These are phyloP conservation scores for Lachancea mirantina DNA, from an alignment of 805 yeast genomes.

Conservation along the genomic window DNA sequence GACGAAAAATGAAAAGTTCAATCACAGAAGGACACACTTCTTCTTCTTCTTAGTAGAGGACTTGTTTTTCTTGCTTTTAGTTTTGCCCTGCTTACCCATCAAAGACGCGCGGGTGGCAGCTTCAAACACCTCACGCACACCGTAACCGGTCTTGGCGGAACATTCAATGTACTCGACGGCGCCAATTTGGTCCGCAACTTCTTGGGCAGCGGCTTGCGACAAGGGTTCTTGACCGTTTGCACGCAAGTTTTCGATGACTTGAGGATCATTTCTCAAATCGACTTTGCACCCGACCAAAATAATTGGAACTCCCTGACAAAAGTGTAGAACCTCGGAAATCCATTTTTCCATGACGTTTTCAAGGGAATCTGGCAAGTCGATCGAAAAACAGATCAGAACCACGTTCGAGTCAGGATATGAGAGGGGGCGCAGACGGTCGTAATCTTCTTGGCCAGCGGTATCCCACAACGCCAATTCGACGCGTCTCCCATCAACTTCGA, in stretches of 20 bases:
- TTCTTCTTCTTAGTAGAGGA: conserved; percentile 16
- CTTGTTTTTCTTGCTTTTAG: conserved; percentile 16
- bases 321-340: conserved; percentile 88
- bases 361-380: conserved; percentile 84
- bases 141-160: conserved; percentile 85
- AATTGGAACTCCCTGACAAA: conserved; percentile 90
- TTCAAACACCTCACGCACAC: conserved; percentile 88
- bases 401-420: conserved; percentile 91
- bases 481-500: conserved; percentile 80
- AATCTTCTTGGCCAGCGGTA: conserved; percentile 98
- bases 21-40: conserved; percentile 18
- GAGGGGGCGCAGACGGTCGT: conserved; percentile 84
- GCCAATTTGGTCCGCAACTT: conserved; percentile 67
- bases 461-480: conserved; percentile 94
- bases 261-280: conserved; percentile 77
- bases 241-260: conserved; percentile 65
- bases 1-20: too few species aligned
- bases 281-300: conserved; percentile 87
- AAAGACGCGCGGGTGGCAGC: conserved; percentile 81
- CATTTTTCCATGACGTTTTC: conserved; percentile 93
- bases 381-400: conserved; percentile 80
- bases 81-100: conserved; percentile 38
- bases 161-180: conserved; percentile 79
- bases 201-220: conserved; percentile 45
- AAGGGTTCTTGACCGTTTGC: conserved; percentile 29